Conservation (phyloP, 192 early-diverging fungal genomes). For the Linnemannia elongata region DNA sequence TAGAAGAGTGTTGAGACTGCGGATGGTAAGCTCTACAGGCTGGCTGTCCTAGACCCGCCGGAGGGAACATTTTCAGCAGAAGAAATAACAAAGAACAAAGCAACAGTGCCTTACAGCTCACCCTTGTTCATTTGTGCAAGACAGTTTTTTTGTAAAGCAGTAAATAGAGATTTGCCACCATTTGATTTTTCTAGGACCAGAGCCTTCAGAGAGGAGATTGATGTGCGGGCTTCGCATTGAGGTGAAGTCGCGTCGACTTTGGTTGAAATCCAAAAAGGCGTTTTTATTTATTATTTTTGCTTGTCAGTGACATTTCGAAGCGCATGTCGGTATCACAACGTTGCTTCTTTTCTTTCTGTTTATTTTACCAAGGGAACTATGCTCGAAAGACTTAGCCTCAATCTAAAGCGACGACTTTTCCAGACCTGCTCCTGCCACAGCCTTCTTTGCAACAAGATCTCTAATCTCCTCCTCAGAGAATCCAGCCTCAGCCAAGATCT, state of each 20-base stretch:
- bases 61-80: neutral
- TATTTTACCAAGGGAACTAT: neutral
- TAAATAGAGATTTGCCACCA: neutral
- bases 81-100: neutral
- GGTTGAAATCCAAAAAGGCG: neutral
- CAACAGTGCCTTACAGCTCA: neutral
- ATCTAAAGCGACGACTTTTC: conserved; percentile 46
- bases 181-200: too few species aligned
- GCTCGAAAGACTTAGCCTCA: neutral
- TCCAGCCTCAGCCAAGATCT: conserved; percentile 60
- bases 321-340: neutral
- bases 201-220: neutral
- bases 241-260: conserved; percentile 4
- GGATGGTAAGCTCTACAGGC: neutral
- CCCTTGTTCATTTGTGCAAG: neutral
- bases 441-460: conserved; percentile 45
- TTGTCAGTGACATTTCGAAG: neutral
- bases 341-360: neutral
- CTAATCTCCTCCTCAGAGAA: conserved; percentile 56
- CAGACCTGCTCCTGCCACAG: conserved; percentile 29
- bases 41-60: neutral
- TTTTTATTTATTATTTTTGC: neutral
- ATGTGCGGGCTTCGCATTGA: neutral
- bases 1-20: neutral
- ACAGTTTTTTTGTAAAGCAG: neutral